These are phyloP conservation scores for Cryptococcus sp. DNA, from an alignment of 1,284 basidiomycete genomes.

Conservation along the genomic window DNA sequence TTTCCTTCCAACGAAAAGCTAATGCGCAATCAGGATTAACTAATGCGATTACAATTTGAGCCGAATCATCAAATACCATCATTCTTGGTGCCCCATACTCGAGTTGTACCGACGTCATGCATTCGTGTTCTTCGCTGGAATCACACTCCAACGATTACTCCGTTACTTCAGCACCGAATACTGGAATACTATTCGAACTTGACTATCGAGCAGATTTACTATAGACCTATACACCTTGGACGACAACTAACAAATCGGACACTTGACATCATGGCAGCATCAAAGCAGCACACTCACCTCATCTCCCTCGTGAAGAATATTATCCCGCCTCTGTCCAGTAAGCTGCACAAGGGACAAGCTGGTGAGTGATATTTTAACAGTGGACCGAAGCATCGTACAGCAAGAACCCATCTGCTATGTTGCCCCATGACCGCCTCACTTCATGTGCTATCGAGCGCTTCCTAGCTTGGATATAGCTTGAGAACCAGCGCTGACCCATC, in stretches of 20 bases:
- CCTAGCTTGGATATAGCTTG: not conserved
- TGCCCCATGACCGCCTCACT: too few species aligned
- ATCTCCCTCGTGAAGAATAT: slow-evolving; percentile 46
- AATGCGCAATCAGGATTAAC: not conserved
- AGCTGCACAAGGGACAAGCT: slow-evolving; percentile 94
- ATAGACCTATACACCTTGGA: too few species aligned
- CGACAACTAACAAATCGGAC: too few species aligned
- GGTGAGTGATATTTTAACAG: slow-evolving; percentile 57
- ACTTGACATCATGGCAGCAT: not conserved
- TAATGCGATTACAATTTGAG: not conserved
- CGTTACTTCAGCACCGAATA: too few species aligned
- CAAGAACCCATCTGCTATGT: not conserved
- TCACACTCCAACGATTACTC: too few species aligned
- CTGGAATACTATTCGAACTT: too few species aligned
- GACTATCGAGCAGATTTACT: too few species aligned
- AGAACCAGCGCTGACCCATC: not conserved
- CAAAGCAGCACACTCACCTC: slow-evolving; percentile 46
- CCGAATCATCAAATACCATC: not conserved
- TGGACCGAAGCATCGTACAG: not conserved
- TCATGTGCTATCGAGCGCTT: not conserved
- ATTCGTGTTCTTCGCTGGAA: not conserved
- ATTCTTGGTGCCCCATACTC: not conserved
- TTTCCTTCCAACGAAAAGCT: not conserved
- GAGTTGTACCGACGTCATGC: not conserved
- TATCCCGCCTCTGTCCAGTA: slow-evolving; percentile 53